Conservation (phyloP, 352 stramenopile genomes). For the Phytophthora chlamydospora region DNA sequence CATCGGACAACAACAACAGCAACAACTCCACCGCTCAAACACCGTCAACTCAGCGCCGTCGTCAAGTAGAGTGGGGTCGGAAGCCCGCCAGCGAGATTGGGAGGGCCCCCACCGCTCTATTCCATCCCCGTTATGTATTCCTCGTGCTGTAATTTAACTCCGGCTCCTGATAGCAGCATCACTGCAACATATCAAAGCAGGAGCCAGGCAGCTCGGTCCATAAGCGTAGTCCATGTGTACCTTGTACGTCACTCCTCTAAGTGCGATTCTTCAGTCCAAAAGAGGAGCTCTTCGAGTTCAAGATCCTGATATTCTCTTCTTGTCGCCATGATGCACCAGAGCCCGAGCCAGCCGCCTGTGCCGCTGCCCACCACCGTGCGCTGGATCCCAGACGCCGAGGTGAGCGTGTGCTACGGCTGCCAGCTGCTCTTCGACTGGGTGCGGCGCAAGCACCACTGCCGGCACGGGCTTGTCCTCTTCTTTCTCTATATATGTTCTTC, state of each 20-base stretch:
- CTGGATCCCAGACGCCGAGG: constrained; percentile 84
- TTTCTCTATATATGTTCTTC: constrained; percentile 2
- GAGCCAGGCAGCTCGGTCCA: too few species aligned
- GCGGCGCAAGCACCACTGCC: constrained; percentile 91
- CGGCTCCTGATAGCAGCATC: too few species aligned
- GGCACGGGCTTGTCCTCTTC: constrained; percentile 27
- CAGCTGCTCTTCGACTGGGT: constrained; percentile 90
- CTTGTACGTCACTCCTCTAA: not conserved
- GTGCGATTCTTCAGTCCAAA: constrained; percentile 1
- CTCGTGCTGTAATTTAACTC: too few species aligned
- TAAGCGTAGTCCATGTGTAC: too few species aligned
- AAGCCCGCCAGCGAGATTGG: not conserved
- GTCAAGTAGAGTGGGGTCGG: not conserved
- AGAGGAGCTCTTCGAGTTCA: constrained; percentile 19
- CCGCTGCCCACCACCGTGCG: constrained; percentile 69
- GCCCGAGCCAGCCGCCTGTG: not conserved
- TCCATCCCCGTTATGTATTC: constrained; percentile 16
- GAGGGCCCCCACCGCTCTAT: constrained; percentile 7
- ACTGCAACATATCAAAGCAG: too few species aligned
- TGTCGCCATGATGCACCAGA: constrained; percentile 24
- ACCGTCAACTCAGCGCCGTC: not conserved
- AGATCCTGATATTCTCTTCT: not conserved
- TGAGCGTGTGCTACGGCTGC: constrained; percentile 78
- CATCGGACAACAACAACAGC: too few species aligned
- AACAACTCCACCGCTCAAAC: not conserved